Conservation (phyloP, 768 basidiomycete species). For the Tephrocybe sp. region DNA sequence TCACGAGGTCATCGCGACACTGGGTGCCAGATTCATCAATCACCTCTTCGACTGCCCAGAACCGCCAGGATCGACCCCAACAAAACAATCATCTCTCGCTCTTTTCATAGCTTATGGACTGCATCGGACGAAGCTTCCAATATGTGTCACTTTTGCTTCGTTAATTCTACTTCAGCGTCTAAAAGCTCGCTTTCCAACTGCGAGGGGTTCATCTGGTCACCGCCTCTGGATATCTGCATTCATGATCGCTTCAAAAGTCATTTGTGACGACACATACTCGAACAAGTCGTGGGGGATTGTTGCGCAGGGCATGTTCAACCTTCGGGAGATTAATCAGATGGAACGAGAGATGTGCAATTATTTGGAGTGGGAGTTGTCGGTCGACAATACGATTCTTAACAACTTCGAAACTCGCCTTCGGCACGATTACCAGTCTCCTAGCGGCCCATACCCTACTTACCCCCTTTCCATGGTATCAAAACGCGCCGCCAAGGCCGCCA, state of each 20-base stretch:
- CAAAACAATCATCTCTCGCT: constrained; percentile 60
- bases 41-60: constrained; percentile 88
- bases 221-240: constrained; percentile 88
- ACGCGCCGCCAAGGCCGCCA: constrained; percentile 45
- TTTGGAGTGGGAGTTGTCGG: constrained; percentile 87
- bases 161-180: constrained; percentile 72
- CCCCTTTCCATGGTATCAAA: constrained; percentile 60
- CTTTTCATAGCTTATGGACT: constrained; percentile 86
- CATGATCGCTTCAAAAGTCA: constrained; percentile 91
- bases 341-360: constrained; percentile 92
- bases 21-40: constrained; percentile 78
- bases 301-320: constrained; percentile 80
- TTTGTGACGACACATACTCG: constrained; percentile 91
- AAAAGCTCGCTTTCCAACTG: constrained; percentile 90
- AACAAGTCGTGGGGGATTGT: constrained; percentile 93
- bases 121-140: constrained; percentile 75
- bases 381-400: constrained; percentile 57
- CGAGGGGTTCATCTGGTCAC: constrained; percentile 87
- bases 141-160: constrained; percentile 68
- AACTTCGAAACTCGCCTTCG: constrained; percentile 62
- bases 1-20: constrained; percentile 66
- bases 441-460: constrained; percentile 62
- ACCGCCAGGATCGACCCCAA: constrained; percentile 53
- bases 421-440: constrained; percentile 51
- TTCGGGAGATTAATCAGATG: constrained; percentile 95